Evolutionary conservation across 164 flowering plant genomes (phyloP).

Genomic region (Aristolochia contorta): DNA sequence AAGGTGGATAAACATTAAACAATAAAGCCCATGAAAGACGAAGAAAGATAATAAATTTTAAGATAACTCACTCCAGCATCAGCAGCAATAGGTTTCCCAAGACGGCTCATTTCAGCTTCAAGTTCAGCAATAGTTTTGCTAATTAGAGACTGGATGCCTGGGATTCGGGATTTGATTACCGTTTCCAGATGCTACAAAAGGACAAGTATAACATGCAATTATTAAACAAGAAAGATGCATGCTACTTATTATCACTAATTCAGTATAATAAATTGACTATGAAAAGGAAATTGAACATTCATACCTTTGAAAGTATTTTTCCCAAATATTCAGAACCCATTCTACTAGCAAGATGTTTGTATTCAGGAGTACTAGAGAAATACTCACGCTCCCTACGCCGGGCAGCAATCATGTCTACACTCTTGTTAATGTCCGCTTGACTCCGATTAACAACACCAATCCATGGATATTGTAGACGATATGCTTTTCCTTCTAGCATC

Average conservation of each 20-base stretch:
- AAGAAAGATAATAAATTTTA: neutral
- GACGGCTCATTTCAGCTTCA: constrained; percentile 59
- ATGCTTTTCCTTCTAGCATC: constrained; percentile 73
- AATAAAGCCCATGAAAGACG: neutral
- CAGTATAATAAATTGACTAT: neutral
- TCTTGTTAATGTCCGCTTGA: constrained; percentile 81
- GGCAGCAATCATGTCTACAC: constrained; percentile 89
- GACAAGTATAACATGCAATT: neutral
- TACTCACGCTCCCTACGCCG: constrained; percentile 73
- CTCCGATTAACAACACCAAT: constrained; percentile 82
- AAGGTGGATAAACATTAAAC: no score
- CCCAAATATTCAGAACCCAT: constrained; percentile 90
- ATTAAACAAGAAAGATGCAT: constrained; percentile 1
- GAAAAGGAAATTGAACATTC: neutral
- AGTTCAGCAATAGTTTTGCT: constrained; percentile 57
- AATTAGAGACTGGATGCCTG: constrained; percentile 73
- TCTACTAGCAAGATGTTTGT: constrained; percentile 62
- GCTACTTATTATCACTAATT: no score
- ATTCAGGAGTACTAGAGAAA: constrained; percentile 62
- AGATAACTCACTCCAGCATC: constrained; percentile 65
- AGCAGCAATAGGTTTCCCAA: constrained; percentile 71
- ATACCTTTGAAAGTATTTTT: constrained; percentile 72
- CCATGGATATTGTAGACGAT: constrained; percentile 71
- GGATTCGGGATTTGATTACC: constrained; percentile 75
- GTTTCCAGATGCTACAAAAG: constrained; percentile 62